phyloP scores from a whole-genome alignment of 208 protist species.

The Spongospora subterranea region DNA sequence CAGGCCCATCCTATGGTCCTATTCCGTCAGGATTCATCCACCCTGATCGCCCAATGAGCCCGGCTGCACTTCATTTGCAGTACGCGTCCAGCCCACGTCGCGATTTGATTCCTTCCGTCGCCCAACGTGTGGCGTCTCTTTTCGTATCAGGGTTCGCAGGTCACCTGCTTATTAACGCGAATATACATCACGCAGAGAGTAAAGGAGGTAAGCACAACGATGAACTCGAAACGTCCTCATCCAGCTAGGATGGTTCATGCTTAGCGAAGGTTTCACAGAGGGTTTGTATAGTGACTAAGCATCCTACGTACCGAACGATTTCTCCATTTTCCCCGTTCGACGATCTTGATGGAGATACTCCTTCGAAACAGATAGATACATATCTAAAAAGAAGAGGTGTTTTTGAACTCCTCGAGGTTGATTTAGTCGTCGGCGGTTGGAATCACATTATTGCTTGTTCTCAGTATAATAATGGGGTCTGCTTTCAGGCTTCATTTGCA shows the following conservation, averaged over 20 bases:
- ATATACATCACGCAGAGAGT: too few relatives aligned
- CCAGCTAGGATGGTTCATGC: too few relatives aligned
- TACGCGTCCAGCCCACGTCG: constrained; percentile 35
- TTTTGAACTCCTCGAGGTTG: constrained; percentile 35
- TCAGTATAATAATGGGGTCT: background rate
- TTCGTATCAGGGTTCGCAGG: background rate
- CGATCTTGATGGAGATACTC: too few relatives aligned
- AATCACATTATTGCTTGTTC: background rate
- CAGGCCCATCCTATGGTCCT: background rate
- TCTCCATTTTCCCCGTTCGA: background rate
- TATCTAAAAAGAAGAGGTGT: constrained; percentile 21
- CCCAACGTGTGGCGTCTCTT: background rate
- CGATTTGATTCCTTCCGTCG: constrained; percentile 25
- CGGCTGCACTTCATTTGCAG: background rate
- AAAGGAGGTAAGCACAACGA: too few relatives aligned
- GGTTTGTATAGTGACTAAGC: too few relatives aligned
- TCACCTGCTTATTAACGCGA: constrained; percentile 27
- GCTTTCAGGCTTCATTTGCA: constrained; percentile 15
- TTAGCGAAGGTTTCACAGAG: background rate
- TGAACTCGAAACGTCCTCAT: too few relatives aligned
- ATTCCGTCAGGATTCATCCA: background rate
- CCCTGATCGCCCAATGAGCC: background rate
- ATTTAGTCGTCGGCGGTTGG: background rate
- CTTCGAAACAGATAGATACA: constrained; percentile 12
- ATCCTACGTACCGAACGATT: background rate